Base-by-base conservation (phyloP, 495 filamentous ascomycete genomes). In the Cercophora sp. region DNA sequence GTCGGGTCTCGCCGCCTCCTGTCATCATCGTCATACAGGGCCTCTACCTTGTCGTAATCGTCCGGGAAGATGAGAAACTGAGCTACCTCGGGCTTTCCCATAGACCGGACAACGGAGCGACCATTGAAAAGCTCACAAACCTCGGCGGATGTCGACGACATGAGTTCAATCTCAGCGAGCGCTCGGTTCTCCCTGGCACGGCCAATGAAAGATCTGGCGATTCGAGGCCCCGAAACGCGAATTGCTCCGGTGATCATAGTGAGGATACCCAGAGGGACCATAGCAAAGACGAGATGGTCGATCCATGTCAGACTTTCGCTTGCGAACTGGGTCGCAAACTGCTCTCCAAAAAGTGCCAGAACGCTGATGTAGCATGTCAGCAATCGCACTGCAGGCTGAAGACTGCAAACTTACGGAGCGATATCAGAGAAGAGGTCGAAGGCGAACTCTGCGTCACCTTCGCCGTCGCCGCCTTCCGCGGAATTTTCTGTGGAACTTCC, bases 281-380 rank as follows among this genome's bases (percentile, higher is more conserved):
- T 69, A 0, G 77, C 72, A 43, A 82, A 78, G 3, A 81, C 74
- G 6, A 81, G 35, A 45, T 78, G 72, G 43, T 82, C 80, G 0
- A 76, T 46, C 34, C 65, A 56, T 18, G 58, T 69, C n/a, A 73
- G 68, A 2, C 71, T 74, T 51, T 78, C 71, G 46, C 76, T 78
- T 20, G 83, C 71, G 50, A 76, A 83, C 60, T 84, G 79, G 51
- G 74, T 78, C 2, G 78, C 76, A 20, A 83, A 67, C 45, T 74
- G 69, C 43, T 80, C 79, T 1, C 80, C 80, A 36, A 82, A 82
- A 0, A 81, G 67, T 8, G 73, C 62, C 18, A 81, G 71, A 27
- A 52, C 18, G 23, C 32, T 36, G 32, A n/a, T 36, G 13, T 36
- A 4, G 9, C 9, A n/a, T 3, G 32, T 36, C 32, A 36, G 9